Conservation (phyloP, 441 rosid species). For the Euphorbia schlechtendalii region DNA sequence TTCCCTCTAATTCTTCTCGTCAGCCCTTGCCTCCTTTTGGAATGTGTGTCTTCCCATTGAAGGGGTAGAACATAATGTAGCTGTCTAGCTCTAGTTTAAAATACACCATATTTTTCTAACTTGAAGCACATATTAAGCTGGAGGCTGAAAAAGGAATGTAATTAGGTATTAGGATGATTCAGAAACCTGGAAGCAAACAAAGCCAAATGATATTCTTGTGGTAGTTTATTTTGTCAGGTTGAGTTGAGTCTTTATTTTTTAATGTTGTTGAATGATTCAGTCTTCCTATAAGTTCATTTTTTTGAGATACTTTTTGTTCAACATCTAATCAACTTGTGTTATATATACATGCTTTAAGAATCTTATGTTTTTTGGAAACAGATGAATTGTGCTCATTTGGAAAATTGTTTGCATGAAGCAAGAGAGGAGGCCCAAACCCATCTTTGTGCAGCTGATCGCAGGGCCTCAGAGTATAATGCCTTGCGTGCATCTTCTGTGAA, state of each 20-base stretch:
- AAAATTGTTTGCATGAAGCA: slow-evolving; percentile 97
- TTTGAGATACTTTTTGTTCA: not conserved
- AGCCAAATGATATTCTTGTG: not conserved
- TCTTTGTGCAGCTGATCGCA: slow-evolving; percentile 89
- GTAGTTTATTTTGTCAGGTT: not conserved
- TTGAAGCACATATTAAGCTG: not conserved
- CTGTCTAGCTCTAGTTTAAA: not conserved
- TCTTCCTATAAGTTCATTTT: not conserved
- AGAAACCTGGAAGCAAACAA: not conserved
- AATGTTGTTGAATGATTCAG: not conserved
- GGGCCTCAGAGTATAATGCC: slow-evolving; percentile 77
- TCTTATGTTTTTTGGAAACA: slow-evolving; percentile 19
- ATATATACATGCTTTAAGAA: not conserved
- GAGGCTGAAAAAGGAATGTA: not conserved
- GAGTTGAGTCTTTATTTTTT: not conserved
- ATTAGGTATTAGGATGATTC: not conserved
- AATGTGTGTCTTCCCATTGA: not conserved
- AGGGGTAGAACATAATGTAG: not conserved
- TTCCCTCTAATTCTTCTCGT: not conserved
- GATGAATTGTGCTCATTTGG: slow-evolving; percentile 99
- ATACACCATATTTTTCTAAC: not conserved
- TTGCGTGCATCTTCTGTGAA: slow-evolving; percentile 89
- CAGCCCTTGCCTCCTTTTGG: not conserved
- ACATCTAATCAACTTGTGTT: not conserved
- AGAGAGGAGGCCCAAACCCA: slow-evolving; percentile 98